Evolutionary conservation across 1,284 basidiomycete species (phyloP).

Genomic region (Leucoagaricus sp.): DNA sequence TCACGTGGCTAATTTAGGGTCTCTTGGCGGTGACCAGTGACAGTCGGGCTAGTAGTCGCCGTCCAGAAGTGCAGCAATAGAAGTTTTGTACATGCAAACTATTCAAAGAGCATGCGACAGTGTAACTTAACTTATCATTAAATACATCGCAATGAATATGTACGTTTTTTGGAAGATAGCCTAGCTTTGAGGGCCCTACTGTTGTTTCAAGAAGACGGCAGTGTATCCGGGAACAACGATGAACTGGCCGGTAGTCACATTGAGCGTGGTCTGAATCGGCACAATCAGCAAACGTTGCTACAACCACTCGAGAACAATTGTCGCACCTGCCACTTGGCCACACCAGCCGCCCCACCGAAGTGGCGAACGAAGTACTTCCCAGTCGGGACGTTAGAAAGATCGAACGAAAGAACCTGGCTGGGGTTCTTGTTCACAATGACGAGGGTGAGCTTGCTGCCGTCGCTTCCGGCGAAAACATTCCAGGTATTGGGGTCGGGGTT

Average conservation of each 20-base stretch:
- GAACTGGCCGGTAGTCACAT: constrained; percentile 35
- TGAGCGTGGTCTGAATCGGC: constrained; percentile 37
- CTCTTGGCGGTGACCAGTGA: too few relatives aligned
- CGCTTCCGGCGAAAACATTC: constrained; percentile 45
- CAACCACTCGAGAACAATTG: neutral
- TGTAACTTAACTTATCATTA: too few relatives aligned
- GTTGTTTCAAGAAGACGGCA: constrained; percentile 44
- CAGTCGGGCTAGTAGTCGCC: too few relatives aligned
- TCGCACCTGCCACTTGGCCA: constrained; percentile 52
- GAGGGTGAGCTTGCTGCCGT: constrained; percentile 39
- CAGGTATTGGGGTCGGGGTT: constrained; percentile 39
- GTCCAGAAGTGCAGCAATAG: too few relatives aligned
- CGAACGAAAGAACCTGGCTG: constrained; percentile 36
- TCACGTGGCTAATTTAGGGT: too few relatives aligned
- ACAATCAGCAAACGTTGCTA: constrained; percentile 1
- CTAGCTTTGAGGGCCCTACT: constrained; percentile 2
- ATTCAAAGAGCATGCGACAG: too few relatives aligned
- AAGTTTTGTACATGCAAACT: too few relatives aligned
- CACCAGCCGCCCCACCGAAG: constrained; percentile 50
- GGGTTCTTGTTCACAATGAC: constrained; percentile 54
- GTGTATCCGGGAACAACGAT: constrained; percentile 49
- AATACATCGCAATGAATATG: too few relatives aligned
- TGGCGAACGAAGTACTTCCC: constrained; percentile 51
- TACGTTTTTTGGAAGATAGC: neutral
- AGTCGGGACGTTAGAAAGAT: constrained; percentile 41